phyloP scores from a whole-genome alignment of 306 rosid genomes.

The Rosa multiflora region DNA sequence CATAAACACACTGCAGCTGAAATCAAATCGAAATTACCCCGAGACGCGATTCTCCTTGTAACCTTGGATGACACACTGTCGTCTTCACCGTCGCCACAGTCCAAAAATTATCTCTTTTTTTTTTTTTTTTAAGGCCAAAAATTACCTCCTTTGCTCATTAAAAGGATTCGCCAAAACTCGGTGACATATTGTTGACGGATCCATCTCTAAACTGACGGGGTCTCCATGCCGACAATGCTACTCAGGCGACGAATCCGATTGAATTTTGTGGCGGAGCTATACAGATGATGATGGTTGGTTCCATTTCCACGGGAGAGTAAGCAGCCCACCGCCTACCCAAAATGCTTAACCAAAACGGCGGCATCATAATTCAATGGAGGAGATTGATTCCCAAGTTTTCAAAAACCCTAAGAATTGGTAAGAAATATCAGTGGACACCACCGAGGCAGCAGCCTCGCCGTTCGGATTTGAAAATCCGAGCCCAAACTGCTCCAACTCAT shows the following conservation, averaged over 20 bases:
- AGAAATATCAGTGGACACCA: not conserved
- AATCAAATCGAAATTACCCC: constrained; percentile 49
- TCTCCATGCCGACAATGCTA: constrained; percentile 30
- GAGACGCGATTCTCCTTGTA: constrained; percentile 81
- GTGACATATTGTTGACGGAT: not conserved
- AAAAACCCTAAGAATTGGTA: not conserved
- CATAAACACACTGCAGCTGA: not conserved
- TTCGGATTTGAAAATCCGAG: no score
- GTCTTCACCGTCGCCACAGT: constrained; percentile 89
- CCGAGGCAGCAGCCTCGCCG: no score
- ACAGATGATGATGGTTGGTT: no score
- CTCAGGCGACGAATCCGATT: constrained; percentile 39
- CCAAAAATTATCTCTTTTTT: constrained; percentile 76
- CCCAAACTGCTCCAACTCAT: no score
- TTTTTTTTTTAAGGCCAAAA: no score
- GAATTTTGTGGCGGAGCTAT: constrained; percentile 29
- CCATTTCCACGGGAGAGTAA: constrained; percentile 45
- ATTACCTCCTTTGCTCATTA: constrained; percentile 48
- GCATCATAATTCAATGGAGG: constrained; percentile 40
- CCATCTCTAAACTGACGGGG: constrained; percentile 29
- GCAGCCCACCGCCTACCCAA: constrained; percentile 43
- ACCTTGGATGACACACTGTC: constrained; percentile 57
- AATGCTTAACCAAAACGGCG: constrained; percentile 49
- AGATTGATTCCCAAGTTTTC: constrained; percentile 1
- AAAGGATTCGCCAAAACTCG: constrained; percentile 17